Percentiles rank a stretch among this genome's conserved stretches.
Conservation (phyloP, 2,329 filamentous ascomycete species). For the Hortaea werneckii region DNA sequence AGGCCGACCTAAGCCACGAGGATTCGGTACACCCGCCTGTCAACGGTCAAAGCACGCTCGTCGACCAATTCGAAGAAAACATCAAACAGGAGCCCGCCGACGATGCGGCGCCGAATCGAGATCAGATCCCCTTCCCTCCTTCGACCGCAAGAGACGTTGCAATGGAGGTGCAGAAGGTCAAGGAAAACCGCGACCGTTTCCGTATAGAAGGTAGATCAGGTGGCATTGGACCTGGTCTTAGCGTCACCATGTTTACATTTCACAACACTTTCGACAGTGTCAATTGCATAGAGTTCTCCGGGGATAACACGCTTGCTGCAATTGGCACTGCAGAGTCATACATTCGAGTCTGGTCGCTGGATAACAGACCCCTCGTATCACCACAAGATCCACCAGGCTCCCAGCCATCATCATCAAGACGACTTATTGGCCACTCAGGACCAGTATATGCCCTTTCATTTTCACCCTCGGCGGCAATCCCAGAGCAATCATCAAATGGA, state of each 20-base stretch:
- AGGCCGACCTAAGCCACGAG: conserved; percentile 76
- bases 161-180: conserved; percentile 87
- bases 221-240: conserved; percentile 71
- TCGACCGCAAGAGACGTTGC: conserved; percentile 82
- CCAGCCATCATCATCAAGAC: conserved; percentile 55
- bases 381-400: conserved; percentile 52
- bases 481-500: conserved; percentile 20
- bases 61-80: conserved; percentile 80
- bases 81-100: conserved; percentile 83
- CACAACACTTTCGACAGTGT: conserved; percentile 90
- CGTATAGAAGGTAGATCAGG: conserved; percentile 73
- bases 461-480: conserved; percentile 54
- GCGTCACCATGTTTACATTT: conserved; percentile 95
- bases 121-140: conserved; percentile 75
- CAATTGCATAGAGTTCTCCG: conserved; percentile 91
- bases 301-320: conserved; percentile 77
- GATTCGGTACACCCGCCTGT: conserved; percentile 66
- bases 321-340: conserved; percentile 89
- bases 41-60: conserved; percentile 59
- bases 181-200: conserved; percentile 86
- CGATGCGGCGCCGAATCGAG: conserved; percentile 69
- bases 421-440: conserved; percentile 76
- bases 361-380: conserved; percentile 69
- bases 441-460: conserved; percentile 86
- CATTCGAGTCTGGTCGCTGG: conserved; percentile 85